These are phyloP conservation scores for Rhodomyrtus tomentosa DNA, from an alignment of 345 rosid species.

Conservation along the genomic window DNA sequence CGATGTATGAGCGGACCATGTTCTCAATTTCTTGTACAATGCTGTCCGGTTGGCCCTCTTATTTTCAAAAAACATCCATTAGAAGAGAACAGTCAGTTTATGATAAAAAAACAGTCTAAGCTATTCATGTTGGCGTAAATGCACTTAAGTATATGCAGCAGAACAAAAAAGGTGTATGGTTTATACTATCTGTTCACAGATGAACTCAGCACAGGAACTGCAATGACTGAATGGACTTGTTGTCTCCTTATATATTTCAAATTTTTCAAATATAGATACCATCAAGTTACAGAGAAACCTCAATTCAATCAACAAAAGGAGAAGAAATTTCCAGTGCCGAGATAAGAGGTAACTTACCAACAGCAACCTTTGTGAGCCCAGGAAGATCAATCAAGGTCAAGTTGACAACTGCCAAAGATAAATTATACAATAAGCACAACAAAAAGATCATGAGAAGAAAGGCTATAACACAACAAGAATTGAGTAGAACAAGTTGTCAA, in stretches of 20 bases:
- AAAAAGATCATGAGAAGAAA: background rate
- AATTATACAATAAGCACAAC: background rate
- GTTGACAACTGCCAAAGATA: slow-evolving; percentile 72
- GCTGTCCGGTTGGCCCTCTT: slow-evolving; percentile 97
- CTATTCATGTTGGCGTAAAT: background rate
- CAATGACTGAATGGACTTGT: background rate
- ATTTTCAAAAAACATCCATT: slow-evolving; percentile 7
- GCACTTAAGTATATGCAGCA: background rate
- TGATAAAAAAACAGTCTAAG: background rate
- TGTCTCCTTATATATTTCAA: background rate
- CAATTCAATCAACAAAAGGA: background rate
- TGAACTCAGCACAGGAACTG: background rate
- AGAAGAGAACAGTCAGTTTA: background rate
- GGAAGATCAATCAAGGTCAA: slow-evolving; percentile 97
- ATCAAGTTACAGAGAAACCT: background rate
- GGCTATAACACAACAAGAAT: background rate
- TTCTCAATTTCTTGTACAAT: slow-evolving; percentile 93
- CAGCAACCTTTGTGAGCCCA: slow-evolving; percentile 97
- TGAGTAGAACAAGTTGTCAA: background rate
- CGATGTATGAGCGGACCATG: slow-evolving; percentile 95
- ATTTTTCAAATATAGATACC: background rate
- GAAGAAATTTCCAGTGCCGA: background rate
- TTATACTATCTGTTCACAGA: background rate
- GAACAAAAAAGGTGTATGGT: background rate
- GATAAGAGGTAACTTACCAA: slow-evolving; percentile 45